phyloP scores from a whole-genome alignment of 495 filamentous ascomycete genomes.

The Aspergillus heteromorphus region DNA sequence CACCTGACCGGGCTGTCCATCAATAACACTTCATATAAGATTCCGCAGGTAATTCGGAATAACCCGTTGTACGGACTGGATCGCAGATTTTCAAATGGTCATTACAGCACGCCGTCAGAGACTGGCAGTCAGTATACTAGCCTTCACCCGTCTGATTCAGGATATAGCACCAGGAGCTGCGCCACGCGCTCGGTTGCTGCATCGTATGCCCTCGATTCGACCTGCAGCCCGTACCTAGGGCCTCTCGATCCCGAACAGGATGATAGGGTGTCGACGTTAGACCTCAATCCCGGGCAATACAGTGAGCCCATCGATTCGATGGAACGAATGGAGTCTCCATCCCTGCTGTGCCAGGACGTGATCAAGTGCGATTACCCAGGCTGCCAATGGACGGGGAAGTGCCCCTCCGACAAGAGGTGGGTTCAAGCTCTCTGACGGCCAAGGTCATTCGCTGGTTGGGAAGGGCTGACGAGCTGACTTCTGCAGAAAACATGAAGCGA shows the following conservation, averaged over 20 bases:
- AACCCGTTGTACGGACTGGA: constrained; percentile 18
- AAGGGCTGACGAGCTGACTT: constrained; percentile 1
- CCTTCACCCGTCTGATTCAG: constrained; percentile 54
- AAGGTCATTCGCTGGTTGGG: not conserved
- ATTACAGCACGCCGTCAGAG: constrained; percentile 45
- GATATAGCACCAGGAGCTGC: constrained; percentile 50
- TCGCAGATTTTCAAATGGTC: constrained; percentile 22
- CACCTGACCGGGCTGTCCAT: constrained; percentile 30
- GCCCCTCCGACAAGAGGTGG: constrained; percentile 38
- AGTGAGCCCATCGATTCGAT: constrained; percentile 10
- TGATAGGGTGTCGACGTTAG: constrained; percentile 14
- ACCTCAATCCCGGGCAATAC: constrained; percentile 2
- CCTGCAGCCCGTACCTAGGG: constrained; percentile 25
- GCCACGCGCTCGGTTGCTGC: constrained; percentile 42
- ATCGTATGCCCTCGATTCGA: constrained; percentile 25
- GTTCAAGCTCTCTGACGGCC: not conserved
- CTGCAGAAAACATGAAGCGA: constrained; percentile 71
- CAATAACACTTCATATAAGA: constrained; percentile 7
- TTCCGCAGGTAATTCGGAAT: constrained; percentile 16
- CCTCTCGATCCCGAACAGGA: constrained; percentile 22
- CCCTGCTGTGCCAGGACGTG: constrained; percentile 15
- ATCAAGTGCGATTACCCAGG: constrained; percentile 31
- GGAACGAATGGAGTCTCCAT: constrained; percentile 18
- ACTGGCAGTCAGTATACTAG: constrained; percentile 48
- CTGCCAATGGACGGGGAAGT: constrained; percentile 38